These are phyloP conservation scores for Cryptococcus hybrid DNA, from an alignment of 1,284 basidiomycete genomes.

Conservation along the genomic window DNA sequence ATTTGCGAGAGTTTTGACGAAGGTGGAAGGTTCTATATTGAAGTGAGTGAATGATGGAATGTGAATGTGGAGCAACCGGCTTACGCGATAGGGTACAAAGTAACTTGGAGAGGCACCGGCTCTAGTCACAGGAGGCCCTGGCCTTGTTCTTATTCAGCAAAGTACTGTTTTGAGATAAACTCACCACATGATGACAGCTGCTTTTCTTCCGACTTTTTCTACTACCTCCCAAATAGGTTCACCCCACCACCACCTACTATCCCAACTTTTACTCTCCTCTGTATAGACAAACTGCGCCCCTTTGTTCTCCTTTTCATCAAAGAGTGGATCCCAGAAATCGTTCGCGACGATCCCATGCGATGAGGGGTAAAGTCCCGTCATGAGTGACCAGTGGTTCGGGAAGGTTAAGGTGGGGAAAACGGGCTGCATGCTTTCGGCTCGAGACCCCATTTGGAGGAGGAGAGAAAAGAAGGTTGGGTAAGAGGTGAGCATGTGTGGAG, in stretches of 20 bases:
- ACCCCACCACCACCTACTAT: constrained; percentile 77
- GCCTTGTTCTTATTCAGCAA: constrained; percentile 55
- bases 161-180: constrained; percentile 31
- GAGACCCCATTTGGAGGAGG: constrained; percentile 58
- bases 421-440: constrained; percentile 79
- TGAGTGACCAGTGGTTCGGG: constrained; percentile 85
- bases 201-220: constrained; percentile 65
- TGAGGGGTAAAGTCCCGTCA: constrained; percentile 84
- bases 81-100: constrained; percentile 70
- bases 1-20: constrained; percentile 67
- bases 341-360: constrained; percentile 89
- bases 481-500: constrained; percentile 15
- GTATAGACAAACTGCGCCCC: constrained; percentile 53
- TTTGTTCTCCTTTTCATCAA: not conserved
- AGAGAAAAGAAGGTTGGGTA: constrained; percentile 23
- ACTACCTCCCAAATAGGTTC: constrained; percentile 92
- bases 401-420: constrained; percentile 89
- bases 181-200: constrained; percentile 87
- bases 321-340: constrained; percentile 76
- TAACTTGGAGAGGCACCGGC: constrained; percentile 67
- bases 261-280: constrained; percentile 60
- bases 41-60: not conserved
- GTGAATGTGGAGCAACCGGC: constrained; percentile 13
- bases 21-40: constrained; percentile 13
- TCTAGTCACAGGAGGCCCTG: constrained; percentile 69